phyloP scores from a whole-genome alignment of 169 alveolate genomes.

The Plasmodium gaboni region DNA sequence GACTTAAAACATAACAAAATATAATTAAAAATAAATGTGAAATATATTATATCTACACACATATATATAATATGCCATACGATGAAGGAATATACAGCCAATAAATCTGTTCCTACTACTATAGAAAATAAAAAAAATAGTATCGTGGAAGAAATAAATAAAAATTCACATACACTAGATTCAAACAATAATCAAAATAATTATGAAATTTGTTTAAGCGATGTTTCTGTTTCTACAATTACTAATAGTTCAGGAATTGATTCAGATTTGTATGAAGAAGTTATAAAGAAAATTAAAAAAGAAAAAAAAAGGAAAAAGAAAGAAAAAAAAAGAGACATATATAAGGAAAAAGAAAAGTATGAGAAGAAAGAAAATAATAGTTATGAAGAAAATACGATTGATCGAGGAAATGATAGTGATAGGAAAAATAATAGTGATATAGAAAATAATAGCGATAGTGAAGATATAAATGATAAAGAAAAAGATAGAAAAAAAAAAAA shows the following conservation, averaged over 20 bases:
- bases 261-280: conserved; percentile 69
- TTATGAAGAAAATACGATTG: conserved; percentile 2
- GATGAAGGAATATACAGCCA: neutral
- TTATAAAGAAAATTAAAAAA: conserved; percentile 45
- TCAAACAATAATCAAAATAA: no score
- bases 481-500: neutral
- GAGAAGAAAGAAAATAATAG: neutral
- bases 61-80: no score
- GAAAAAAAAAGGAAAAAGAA: conserved; percentile 41
- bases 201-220: conserved; percentile 32
- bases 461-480: neutral
- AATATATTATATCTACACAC: no score
- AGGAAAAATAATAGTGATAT: conserved; percentile 7
- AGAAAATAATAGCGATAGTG: neutral
- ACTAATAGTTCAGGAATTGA: conserved; percentile 74
- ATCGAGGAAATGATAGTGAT: conserved; percentile 1
- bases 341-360: conserved; percentile 1
- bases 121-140: neutral
- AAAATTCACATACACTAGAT: neutral
- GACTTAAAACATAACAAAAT: no score
- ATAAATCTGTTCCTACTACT: neutral
- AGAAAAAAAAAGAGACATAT: conserved; percentile 21
- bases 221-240: conserved; percentile 65
- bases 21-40: no score
- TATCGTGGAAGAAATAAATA: neutral